These are phyloP conservation scores for Lomentospora prolificans DNA, from an alignment of 2,329 filamentous ascomycete species.

Conservation along the genomic window DNA sequence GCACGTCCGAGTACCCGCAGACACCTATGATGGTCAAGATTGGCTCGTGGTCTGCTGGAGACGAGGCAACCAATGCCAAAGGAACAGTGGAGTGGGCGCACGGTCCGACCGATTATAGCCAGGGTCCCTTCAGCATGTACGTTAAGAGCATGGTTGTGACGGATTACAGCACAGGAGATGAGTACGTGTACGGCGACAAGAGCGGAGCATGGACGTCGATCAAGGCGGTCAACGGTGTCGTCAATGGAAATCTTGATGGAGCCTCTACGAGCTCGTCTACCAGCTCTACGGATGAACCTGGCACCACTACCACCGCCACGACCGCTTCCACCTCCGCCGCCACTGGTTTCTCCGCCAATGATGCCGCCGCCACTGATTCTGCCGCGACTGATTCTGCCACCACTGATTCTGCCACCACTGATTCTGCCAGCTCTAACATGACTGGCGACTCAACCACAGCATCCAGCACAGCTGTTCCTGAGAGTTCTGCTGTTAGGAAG, in stretches of 20 bases:
- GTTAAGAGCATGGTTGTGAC: conserved; percentile 49
- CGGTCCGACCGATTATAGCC: conserved; percentile 54
- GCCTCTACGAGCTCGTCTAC: neutral
- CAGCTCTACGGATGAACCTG: neutral
- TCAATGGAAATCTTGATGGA: conserved; percentile 10
- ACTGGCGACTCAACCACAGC: neutral
- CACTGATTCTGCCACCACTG: too few species aligned
- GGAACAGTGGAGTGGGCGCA: conserved; percentile 62
- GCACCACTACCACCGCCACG: neutral
- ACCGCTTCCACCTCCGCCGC: too few species aligned
- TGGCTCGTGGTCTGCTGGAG: conserved; percentile 56
- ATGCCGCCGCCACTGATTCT: too few species aligned
- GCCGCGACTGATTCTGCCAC: too few species aligned
- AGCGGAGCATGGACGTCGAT: conserved; percentile 56
- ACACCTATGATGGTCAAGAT: conserved; percentile 64
- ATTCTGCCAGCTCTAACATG: neutral
- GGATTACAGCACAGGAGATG: conserved; percentile 47
- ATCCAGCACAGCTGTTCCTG: neutral
- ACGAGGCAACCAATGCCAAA: conserved; percentile 39
- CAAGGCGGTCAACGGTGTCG: conserved; percentile 28
- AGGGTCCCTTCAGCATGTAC: conserved; percentile 64
- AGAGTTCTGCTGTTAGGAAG: neutral
- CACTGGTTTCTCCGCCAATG: too few species aligned
- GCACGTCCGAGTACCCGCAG: conserved; percentile 56
- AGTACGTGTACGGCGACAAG: conserved; percentile 55